Evolutionary conservation across 83 land plant genomes (phyloP).

Genomic region (Picea mariana): DNA sequence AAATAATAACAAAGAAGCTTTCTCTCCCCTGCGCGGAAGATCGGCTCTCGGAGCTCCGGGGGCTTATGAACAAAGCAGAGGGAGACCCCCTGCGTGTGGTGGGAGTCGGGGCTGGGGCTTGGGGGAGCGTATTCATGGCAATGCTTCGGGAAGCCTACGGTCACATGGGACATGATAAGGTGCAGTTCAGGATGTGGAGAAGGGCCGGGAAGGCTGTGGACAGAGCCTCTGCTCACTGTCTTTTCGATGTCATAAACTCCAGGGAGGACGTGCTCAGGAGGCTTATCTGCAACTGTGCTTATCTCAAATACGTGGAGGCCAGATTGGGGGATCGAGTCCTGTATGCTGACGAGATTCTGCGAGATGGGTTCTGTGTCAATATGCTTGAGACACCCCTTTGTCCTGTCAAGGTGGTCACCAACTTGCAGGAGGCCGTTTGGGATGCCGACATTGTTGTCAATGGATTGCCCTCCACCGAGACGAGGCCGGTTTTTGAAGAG

Average conservation of each 20-base stretch:
- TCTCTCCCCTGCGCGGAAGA: constrained; percentile 22
- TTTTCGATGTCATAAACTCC: constrained; percentile 73
- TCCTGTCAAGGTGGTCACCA: constrained; percentile 68
- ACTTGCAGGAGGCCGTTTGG: constrained; percentile 74
- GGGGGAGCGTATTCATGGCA: too few species aligned
- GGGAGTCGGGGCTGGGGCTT: too few species aligned
- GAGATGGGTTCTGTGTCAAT: constrained; percentile 65
- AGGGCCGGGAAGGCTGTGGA: too few species aligned
- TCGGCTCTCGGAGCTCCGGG: constrained; percentile 53
- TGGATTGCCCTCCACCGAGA: constrained; percentile 73
- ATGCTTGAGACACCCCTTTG: constrained; percentile 81
- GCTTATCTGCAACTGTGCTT: constrained; percentile 42
- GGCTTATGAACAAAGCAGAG: constrained; percentile 14
- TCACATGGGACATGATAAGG: too few species aligned
- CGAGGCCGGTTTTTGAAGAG: constrained; percentile 58
- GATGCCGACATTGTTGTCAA: constrained; percentile 74
- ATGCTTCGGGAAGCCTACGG: too few species aligned
- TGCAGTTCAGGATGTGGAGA: too few species aligned
- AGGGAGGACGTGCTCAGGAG: constrained; percentile 65
- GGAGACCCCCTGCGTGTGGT: too few species aligned
- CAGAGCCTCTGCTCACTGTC: constrained; percentile 35
- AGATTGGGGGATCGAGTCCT: constrained; percentile 57
- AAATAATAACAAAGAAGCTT: not conserved
- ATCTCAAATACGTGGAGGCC: too few species aligned
- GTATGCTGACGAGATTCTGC: constrained; percentile 65